Conservation (phyloP, 192 early-diverging fungal genomes). For the Backusella circina region DNA sequence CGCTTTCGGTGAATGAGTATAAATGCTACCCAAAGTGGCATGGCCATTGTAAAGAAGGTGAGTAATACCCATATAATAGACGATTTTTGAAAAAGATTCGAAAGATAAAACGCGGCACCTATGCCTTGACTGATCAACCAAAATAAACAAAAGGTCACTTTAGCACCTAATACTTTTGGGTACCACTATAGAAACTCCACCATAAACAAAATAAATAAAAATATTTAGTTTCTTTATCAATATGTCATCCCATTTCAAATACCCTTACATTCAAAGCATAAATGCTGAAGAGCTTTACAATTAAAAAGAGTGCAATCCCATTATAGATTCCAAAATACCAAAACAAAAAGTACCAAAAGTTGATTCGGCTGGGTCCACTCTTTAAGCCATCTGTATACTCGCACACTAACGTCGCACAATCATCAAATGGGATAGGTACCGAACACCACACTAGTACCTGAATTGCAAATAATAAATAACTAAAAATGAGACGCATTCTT, state of each 20-base stretch:
- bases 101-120: slow-evolving; percentile 55
- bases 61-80: slow-evolving; percentile 66
- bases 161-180: slow-evolving; percentile 62
- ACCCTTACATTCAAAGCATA: slow-evolving; percentile 61
- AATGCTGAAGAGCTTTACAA: slow-evolving; percentile 75
- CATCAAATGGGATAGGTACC: slow-evolving; percentile 49
- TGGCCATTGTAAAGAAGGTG: slow-evolving; percentile 70
- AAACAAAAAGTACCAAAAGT: slow-evolving; percentile 79
- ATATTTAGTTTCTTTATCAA: not conserved
- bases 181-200: slow-evolving; percentile 49
- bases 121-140: slow-evolving; percentile 60
- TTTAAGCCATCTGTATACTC: slow-evolving; percentile 9
- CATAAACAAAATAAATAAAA: not conserved
- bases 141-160: slow-evolving; percentile 60
- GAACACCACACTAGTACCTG: slow-evolving; percentile 54
- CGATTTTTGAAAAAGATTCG: slow-evolving; percentile 48
- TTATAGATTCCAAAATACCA: slow-evolving; percentile 79
- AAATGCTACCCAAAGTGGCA: slow-evolving; percentile 65
- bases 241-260: not conserved
- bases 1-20: slow-evolving; percentile 45
- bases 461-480: slow-evolving; percentile 37
- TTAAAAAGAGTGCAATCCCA: slow-evolving; percentile 64
- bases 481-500: slow-evolving; percentile 19
- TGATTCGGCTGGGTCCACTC: slow-evolving; percentile 43
- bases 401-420: slow-evolving; percentile 7